These are phyloP conservation scores for Diplodia intermedia DNA, from an alignment of 2,329 filamentous ascomycete species.

Conservation along the genomic window DNA sequence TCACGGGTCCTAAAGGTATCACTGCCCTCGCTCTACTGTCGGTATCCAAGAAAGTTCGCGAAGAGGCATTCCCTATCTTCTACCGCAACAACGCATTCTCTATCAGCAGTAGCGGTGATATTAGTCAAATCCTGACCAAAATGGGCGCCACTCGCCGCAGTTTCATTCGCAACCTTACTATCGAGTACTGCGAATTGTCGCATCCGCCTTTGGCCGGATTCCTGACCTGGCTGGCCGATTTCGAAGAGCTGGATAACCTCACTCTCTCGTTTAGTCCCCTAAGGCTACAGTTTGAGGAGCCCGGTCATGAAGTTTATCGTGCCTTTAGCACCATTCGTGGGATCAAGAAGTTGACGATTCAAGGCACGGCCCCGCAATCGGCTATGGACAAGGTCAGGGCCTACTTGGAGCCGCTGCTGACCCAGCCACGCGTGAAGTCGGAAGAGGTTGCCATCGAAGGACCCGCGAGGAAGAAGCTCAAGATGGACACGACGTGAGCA, in stretches of 20 bases:
- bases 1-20: neutral
- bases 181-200: neutral
- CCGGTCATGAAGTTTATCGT: neutral
- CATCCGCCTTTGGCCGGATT: fast-evolving
- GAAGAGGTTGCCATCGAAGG: neutral
- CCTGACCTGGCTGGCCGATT: neutral
- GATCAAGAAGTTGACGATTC: neutral
- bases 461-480: neutral
- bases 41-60: neutral
- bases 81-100: neutral
- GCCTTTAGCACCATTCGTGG: neutral
- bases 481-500: neutral
- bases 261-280: neutral
- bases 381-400: neutral
- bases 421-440: neutral
- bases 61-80: neutral
- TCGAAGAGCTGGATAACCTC: neutral
- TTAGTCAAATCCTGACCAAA: no score
- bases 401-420: neutral
- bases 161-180: neutral
- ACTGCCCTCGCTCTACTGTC: neutral
- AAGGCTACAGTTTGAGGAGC: neutral
- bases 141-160: neutral
- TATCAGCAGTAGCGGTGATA: fast-evolving
- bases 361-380: no score